These are phyloP conservation scores for Penicillium sp. DNA, from an alignment of 2,329 filamentous ascomycete genomes.

Conservation along the genomic window DNA sequence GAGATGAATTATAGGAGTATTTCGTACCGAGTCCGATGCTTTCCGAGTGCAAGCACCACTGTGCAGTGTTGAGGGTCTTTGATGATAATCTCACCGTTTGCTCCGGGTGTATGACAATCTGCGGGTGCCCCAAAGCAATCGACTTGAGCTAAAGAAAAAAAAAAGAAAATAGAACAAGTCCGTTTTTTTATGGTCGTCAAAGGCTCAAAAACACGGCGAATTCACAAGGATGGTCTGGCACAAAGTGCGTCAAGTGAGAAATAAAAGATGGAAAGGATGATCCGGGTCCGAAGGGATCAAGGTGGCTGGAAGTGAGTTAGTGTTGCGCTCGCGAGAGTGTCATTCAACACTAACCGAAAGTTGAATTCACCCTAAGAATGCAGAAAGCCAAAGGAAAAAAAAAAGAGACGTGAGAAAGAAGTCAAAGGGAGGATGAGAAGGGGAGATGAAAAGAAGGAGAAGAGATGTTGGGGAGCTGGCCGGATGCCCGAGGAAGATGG, in stretches of 20 bases:
- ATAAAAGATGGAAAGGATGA: constrained; percentile 25
- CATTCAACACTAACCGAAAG: constrained; percentile 12
- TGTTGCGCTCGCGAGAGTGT: constrained; percentile 8
- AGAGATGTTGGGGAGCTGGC: constrained; percentile 21
- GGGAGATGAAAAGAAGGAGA: constrained; percentile 20
- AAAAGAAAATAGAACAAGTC: neutral
- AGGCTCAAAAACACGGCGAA: constrained; percentile 18
- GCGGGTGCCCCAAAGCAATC: constrained; percentile 15
- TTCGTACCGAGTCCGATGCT: neutral
- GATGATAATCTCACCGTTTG: constrained; percentile 2
- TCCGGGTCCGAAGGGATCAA: constrained; percentile 33
- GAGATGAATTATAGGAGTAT: neutral
- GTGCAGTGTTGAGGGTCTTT: neutral
- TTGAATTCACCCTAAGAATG: constrained; percentile 10
- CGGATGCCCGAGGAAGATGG: constrained; percentile 23
- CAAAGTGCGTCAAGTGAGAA: constrained; percentile 22
- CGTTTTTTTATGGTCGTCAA: constrained; percentile 13
- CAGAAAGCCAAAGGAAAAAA: constrained; percentile 22
- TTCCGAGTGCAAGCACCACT: neutral
- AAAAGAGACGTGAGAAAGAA: constrained; percentile 24
- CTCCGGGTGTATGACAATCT: constrained; percentile 12
- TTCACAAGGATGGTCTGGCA: constrained; percentile 12
- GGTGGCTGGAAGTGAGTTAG: constrained; percentile 36
- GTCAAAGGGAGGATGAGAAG: constrained; percentile 25
- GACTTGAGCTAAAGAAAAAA: constrained; percentile 6